These are phyloP conservation scores for Sorghum bicolor DNA, from an alignment of 176 grass and related monocot species.

Conservation along the genomic window Sorghum_bicolor_NCBIv3 NC_012875.2:32756001-32756500, in stretches of 20 bases:
- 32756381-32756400: too few relatives aligned
- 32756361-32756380: too few relatives aligned
- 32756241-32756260: background rate
- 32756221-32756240: background rate
- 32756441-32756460: too few relatives aligned
- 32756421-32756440: background rate
- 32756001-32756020: background rate
- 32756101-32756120: slow-evolving; percentile 23
- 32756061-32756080: background rate
- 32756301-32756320: background rate
- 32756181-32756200: background rate
- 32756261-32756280: background rate
- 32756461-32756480: too few relatives aligned
- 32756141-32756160: background rate
- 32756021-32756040: background rate
- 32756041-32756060: background rate
- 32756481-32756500: too few relatives aligned
- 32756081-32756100: background rate
- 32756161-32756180: background rate
- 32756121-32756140: slow-evolving; percentile 2
- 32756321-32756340: too few relatives aligned
- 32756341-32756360: background rate
- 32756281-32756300: background rate
- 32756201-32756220: background rate
- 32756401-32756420: too few relatives aligned